A percentile compares a stretch with the other conserved stretches of the same genome.
These are phyloP conservation scores for Eucalyptus marginata DNA, from an alignment of 345 rosid genomes.

Conservation along the genomic window DNA sequence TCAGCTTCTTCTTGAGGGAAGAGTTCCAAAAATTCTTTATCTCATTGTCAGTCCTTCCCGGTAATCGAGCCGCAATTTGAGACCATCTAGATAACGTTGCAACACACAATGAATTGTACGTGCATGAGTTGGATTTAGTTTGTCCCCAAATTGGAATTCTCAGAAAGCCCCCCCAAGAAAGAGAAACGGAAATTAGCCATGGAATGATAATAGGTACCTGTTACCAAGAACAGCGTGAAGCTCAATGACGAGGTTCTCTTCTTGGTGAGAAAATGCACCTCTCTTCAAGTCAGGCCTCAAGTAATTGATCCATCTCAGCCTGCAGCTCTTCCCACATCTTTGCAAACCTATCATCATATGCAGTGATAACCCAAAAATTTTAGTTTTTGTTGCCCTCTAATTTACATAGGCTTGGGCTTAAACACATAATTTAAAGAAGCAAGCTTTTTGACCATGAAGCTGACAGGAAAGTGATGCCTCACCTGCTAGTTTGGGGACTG, in stretches of 20 bases:
- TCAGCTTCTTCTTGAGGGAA: conserved; percentile 59
- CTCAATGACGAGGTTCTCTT: conserved; percentile 63
- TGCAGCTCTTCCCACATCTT: conserved; percentile 81
- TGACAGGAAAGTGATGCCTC: background rate
- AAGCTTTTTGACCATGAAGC: background rate
- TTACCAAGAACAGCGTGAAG: conserved; percentile 74
- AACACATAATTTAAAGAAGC: background rate
- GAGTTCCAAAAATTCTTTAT: conserved; percentile 71
- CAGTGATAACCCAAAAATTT: background rate
- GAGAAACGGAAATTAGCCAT: background rate
- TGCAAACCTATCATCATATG: conserved; percentile 33
- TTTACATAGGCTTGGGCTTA: background rate
- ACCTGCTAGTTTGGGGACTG: conserved; percentile 90
- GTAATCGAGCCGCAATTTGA: conserved; percentile 57
- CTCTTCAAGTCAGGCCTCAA: conserved; percentile 84
- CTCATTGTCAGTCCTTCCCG: conserved; percentile 62
- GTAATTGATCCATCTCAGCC: conserved; percentile 82
- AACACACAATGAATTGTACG: background rate
- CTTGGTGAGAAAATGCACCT: conserved; percentile 74
- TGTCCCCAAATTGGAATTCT: background rate
- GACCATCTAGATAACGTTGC: conserved; percentile 36
- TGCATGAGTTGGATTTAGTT: background rate
- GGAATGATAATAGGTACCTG: conserved; percentile 16
- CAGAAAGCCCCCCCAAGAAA: background rate
- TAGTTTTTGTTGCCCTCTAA: background rate